Conservation (phyloP, 225 moss, liverwort and hornwort genomes). For the Polytrichum commune region DNA sequence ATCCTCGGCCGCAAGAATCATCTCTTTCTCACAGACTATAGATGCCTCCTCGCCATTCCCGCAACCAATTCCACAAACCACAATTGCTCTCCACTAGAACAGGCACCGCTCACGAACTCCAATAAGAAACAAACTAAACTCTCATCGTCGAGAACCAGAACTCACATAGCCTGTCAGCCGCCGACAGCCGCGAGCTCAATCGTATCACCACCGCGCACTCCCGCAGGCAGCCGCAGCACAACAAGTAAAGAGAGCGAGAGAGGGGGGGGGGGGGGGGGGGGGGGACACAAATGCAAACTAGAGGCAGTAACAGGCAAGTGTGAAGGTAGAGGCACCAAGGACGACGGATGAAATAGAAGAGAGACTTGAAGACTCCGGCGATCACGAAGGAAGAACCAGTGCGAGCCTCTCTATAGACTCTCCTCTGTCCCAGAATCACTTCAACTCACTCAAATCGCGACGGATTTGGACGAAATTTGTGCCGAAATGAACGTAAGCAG, state of each 20-base stretch:
- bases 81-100: background rate
- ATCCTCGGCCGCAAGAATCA: conserved; percentile 5
- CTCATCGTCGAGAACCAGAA: too few relatives aligned
- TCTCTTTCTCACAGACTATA: conserved; percentile 7
- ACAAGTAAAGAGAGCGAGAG: background rate
- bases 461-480: conserved; percentile 5
- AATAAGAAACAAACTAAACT: conserved; percentile 5
- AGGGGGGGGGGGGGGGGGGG: conserved; percentile 7
- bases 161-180: background rate
- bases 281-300: background rate
- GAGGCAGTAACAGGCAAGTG: background rate
- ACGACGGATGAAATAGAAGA: conserved; percentile 2
- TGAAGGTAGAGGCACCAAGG: background rate
- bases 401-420: background rate
- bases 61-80: conserved; percentile 7
- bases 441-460: background rate
- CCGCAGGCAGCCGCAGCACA: background rate
- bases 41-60: conserved; percentile 7
- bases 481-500: too few relatives aligned
- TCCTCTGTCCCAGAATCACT: conserved; percentile 4
- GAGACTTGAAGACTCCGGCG: conserved; percentile 7
- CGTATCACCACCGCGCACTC: background rate
- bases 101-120: too few relatives aligned
- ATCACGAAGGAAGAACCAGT: conserved; percentile 16
- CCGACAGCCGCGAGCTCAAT: background rate